Conservation (phyloP, 176 grass and related monocot species). For the Dactylis glomerata region DNA sequence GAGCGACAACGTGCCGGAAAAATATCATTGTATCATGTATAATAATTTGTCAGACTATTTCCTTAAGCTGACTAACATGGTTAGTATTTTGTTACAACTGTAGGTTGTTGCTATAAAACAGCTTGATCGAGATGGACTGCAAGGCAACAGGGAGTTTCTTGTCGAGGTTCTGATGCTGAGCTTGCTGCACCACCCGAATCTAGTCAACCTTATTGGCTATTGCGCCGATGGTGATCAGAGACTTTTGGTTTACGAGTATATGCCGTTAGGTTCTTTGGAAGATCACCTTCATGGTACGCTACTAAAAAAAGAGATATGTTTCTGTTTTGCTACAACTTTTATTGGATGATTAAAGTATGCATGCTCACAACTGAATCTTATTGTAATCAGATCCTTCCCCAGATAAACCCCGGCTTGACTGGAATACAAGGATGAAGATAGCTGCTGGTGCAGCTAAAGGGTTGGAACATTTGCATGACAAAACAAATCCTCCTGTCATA, state of each 20-base stretch:
- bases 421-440: constrained; percentile 71
- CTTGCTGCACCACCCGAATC: constrained; percentile 59
- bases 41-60: background rate
- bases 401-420: constrained; percentile 41
- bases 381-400: constrained; percentile 35
- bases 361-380: background rate
- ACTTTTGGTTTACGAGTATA: constrained; percentile 64
- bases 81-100: background rate
- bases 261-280: constrained; percentile 59
- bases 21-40: background rate
- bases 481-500: constrained; percentile 65
- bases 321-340: background rate
- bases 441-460: constrained; percentile 56
- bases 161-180: constrained; percentile 61
- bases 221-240: constrained; percentile 65
- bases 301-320: background rate
- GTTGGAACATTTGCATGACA: constrained; percentile 54
- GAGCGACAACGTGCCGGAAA: background rate
- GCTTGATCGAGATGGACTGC: constrained; percentile 59
- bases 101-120: constrained; percentile 69
- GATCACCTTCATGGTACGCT: constrained; percentile 56
- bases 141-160: constrained; percentile 64
- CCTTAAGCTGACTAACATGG: background rate
- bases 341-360: background rate
- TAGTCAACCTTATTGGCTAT: constrained; percentile 59